Percentiles rank a stretch among this genome's conserved stretches.
phyloP scores from a whole-genome alignment of 257 asterid genomes.

The Echites panduratus region DNA sequence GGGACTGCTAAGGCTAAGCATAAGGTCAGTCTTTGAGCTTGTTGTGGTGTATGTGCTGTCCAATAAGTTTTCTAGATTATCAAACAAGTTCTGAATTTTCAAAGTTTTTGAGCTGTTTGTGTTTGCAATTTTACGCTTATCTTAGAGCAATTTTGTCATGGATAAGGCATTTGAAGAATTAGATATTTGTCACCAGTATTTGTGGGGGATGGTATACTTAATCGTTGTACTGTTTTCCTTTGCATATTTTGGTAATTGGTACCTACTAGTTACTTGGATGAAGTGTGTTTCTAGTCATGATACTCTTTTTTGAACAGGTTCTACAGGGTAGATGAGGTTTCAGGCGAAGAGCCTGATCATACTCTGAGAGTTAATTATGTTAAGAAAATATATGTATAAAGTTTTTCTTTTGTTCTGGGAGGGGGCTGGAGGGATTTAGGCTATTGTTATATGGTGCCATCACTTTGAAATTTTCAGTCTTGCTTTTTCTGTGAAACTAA shows the following conservation, averaged over 20 bases:
- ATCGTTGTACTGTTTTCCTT: too few relatives aligned
- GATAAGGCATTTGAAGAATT: background rate
- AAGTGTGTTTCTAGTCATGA: background rate
- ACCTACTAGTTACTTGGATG: background rate
- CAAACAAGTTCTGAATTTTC: background rate
- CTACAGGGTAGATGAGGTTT: background rate
- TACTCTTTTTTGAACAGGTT: background rate
- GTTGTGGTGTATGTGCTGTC: background rate
- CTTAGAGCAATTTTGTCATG: background rate
- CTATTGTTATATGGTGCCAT: background rate
- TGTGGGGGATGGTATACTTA: background rate
- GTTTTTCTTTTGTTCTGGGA: background rate
- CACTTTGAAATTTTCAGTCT: background rate
- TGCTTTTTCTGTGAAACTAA: background rate
- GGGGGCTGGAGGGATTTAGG: background rate
- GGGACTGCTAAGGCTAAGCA: slow-evolving; percentile 92
- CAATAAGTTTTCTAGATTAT: background rate
- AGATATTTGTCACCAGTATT: background rate
- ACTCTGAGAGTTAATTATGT: background rate
- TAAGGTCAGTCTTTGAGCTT: slow-evolving; percentile 47
- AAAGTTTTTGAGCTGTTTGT: background rate
- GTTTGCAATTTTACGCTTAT: background rate
- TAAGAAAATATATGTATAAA: background rate
- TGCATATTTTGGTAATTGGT: background rate
- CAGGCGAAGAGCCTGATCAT: background rate